phyloP scores from a whole-genome alignment of 495 filamentous ascomycete genomes.

The Choiromyces venosus region DNA sequence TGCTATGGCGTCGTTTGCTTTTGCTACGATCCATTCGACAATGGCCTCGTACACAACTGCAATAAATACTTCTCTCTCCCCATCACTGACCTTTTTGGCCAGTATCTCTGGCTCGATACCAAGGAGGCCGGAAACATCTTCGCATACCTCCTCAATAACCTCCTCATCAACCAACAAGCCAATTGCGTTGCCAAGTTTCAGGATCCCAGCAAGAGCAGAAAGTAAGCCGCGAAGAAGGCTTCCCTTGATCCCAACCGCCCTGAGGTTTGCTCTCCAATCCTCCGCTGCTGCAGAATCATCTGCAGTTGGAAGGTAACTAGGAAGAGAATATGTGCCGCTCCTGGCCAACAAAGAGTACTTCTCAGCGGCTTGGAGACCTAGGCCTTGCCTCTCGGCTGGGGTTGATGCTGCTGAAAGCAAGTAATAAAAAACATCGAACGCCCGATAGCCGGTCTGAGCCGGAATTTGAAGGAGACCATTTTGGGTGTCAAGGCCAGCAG shows the following conservation, averaged over 20 bases:
- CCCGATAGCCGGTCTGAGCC: slow-evolving; percentile 71
- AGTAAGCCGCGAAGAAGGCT: slow-evolving; percentile 70
- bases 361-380: slow-evolving; percentile 75
- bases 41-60: slow-evolving; percentile 86
- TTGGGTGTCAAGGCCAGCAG: slow-evolving; percentile 78
- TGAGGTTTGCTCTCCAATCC: slow-evolving; percentile 77
- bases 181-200: slow-evolving; percentile 86
- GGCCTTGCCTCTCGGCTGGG: slow-evolving; percentile 81
- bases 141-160: slow-evolving; percentile 75
- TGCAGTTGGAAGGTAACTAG: slow-evolving; percentile 82
- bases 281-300: slow-evolving; percentile 91
- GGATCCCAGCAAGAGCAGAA: slow-evolving; percentile 72
- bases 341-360: slow-evolving; percentile 71
- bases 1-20: slow-evolving; percentile 83
- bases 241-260: slow-evolving; percentile 88
- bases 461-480: slow-evolving; percentile 79
- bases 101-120: slow-evolving; percentile 84
- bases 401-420: slow-evolving; percentile 84
- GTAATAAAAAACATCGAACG: slow-evolving; percentile 99
- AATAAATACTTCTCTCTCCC: slow-evolving; percentile 75
- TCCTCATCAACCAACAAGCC: slow-evolving; percentile 83
- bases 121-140: slow-evolving; percentile 80
- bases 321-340: slow-evolving; percentile 80
- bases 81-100: slow-evolving; percentile 67
- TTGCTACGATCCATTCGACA: slow-evolving; percentile 87